Conservation (phyloP, 805 yeast species). For the Kuraishia piskuri region DNA sequence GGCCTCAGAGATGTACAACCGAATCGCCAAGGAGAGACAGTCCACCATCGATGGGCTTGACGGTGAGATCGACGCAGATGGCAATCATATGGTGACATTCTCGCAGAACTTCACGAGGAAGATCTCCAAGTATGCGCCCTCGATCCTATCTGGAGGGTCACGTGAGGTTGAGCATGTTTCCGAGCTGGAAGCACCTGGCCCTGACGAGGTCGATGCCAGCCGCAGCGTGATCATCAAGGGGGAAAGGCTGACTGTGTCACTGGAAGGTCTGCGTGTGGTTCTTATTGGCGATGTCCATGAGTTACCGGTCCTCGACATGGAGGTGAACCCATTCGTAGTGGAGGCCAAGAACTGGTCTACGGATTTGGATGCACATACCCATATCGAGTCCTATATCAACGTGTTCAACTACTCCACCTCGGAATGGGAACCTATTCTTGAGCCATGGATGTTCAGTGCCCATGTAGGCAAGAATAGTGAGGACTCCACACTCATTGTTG, state of each 20-base stretch:
- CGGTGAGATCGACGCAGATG: slow-evolving; percentile 7
- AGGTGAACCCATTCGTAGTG: slow-evolving; percentile 58
- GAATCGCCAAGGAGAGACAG: slow-evolving; percentile 3
- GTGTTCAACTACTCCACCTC: slow-evolving; percentile 84
- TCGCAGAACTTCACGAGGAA: slow-evolving; percentile 58
- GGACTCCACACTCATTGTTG: slow-evolving; percentile 46
- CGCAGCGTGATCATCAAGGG: slow-evolving; percentile 45
- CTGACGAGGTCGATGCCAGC: slow-evolving; percentile 11
- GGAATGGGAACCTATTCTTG: slow-evolving; percentile 91
- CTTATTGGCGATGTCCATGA: slow-evolving; percentile 88
- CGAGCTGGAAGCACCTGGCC: slow-evolving; percentile 2
- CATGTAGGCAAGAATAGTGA: slow-evolving; percentile 47
- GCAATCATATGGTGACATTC: slow-evolving; percentile 27
- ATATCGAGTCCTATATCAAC: slow-evolving; percentile 59
- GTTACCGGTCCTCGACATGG: slow-evolving; percentile 76
- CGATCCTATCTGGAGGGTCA: slow-evolving; percentile 45
- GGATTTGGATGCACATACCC: slow-evolving; percentile 61
- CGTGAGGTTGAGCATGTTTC: slow-evolving; percentile 11
- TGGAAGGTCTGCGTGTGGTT: slow-evolving; percentile 75
- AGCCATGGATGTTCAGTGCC: slow-evolving; percentile 75
- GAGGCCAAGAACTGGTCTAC: slow-evolving; percentile 81
- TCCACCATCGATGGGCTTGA: neutral
- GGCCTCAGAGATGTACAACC: slow-evolving; percentile 48
- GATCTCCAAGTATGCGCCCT: slow-evolving; percentile 60
- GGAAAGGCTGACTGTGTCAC: slow-evolving; percentile 55